phyloP scores from a whole-genome alignment of 2,329 filamentous ascomycete species.

The Aureobasidium sp. region DNA sequence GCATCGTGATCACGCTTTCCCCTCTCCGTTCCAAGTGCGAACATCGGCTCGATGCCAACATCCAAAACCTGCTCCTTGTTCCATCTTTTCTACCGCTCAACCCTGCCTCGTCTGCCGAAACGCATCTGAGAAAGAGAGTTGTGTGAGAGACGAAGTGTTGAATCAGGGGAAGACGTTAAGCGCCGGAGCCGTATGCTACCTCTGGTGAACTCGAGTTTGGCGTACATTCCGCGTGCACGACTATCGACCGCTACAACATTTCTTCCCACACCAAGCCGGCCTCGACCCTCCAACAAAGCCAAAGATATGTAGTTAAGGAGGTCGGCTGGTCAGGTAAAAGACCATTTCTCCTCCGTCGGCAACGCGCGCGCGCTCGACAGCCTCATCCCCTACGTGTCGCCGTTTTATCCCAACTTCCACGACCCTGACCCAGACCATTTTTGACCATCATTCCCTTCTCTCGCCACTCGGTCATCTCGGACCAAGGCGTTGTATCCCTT shows the following conservation, averaged over 20 bases:
- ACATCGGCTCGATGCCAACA: background rate
- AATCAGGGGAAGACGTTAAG: slow-evolving; percentile 4
- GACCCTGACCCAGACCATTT: slow-evolving; percentile 10
- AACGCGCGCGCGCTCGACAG: slow-evolving; percentile 9
- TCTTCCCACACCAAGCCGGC: background rate
- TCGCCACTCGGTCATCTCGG: slow-evolving; percentile 9
- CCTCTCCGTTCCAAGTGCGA: background rate
- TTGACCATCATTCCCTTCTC: background rate
- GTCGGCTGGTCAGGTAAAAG: slow-evolving; percentile 2
- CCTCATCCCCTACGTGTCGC: slow-evolving; percentile 12
- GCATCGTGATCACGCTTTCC: slow-evolving; percentile 1
- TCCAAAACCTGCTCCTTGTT: slow-evolving; percentile 6
- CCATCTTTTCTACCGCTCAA: background rate
- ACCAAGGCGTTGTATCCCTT: background rate
- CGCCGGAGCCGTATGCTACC: slow-evolving; percentile 5
- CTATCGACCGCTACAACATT: slow-evolving; percentile 15
- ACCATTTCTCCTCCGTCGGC: background rate
- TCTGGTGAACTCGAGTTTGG: slow-evolving; percentile 12
- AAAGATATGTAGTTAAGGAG: slow-evolving; percentile 12
- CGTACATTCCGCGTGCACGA: slow-evolving; percentile 11
- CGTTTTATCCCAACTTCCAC: slow-evolving; percentile 8
- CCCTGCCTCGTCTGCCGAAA: background rate
- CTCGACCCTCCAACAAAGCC: background rate
- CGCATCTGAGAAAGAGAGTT: background rate
- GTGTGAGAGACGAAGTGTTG: background rate